Conservation (phyloP, 2,329 filamentous ascomycete genomes). For the Ascochyta koolunga region DNA sequence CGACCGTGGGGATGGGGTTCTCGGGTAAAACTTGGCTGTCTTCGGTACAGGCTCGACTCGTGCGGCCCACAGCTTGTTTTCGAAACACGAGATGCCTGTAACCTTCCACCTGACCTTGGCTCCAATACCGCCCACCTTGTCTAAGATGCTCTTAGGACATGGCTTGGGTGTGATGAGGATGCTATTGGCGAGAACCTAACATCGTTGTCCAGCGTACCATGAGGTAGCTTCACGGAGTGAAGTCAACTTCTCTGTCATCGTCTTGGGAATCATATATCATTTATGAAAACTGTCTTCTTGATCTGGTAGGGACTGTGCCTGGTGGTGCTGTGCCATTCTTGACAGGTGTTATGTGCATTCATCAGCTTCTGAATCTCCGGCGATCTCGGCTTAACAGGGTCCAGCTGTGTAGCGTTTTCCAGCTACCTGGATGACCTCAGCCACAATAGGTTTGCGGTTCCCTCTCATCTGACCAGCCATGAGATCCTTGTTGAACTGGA, state of each 20-base stretch:
- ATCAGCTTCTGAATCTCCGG: conserved; percentile 88
- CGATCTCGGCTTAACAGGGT: conserved; percentile 79
- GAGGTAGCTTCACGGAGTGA: conserved; percentile 70
- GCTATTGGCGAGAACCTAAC: conserved; percentile 85
- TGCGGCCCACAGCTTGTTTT: conserved; percentile 88
- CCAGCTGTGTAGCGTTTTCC: conserved; percentile 75
- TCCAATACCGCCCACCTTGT: conserved; percentile 86
- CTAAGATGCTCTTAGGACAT: conserved; percentile 72
- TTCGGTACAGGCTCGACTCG: conserved; percentile 74
- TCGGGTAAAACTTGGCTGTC: conserved; percentile 71
- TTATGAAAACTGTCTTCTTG: conserved; percentile 89
- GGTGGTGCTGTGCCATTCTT: conserved; percentile 53
- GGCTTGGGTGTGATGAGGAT: conserved; percentile 86
- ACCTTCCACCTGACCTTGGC: conserved; percentile 85
- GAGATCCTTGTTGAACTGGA: conserved; percentile 71
- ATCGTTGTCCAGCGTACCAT: conserved; percentile 68
- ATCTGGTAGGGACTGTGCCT: conserved; percentile 67
- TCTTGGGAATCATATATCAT: conserved; percentile 79
- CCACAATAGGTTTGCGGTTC: conserved; percentile 68
- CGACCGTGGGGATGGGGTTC: conserved; percentile 76
- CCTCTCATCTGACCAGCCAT: conserved; percentile 51
- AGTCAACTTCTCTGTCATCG: conserved; percentile 74
- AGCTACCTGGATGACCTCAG: conserved; percentile 85
- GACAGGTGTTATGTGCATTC: conserved; percentile 78
- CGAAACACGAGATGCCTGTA: conserved; percentile 73